A percentile compares a stretch with the other conserved stretches of the same genome.
Evolutionary conservation across 176 grass and related monocot genomes (phyloP).

Genomic region (Bothriochloa decipiens): DNA sequence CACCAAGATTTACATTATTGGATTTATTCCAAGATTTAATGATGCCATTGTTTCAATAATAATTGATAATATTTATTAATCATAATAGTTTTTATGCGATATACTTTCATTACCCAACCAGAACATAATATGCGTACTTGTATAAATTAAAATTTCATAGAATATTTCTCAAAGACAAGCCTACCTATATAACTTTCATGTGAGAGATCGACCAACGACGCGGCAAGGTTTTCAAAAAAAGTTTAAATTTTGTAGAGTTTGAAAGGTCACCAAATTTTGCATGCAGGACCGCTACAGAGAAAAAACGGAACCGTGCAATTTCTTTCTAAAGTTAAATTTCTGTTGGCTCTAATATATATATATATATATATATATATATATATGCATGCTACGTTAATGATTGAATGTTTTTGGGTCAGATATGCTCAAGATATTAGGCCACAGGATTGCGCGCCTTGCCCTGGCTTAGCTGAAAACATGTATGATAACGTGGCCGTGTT

Average conservation of each 20-base stretch:
- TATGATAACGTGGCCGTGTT: conserved; percentile 16
- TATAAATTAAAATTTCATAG: too few relatives aligned
- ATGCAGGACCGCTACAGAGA: not conserved
- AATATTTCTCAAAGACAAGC: too few relatives aligned
- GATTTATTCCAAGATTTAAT: too few relatives aligned
- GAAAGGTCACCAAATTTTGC: not conserved
- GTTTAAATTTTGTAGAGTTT: not conserved
- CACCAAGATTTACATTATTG: too few relatives aligned
- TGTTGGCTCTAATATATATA: too few relatives aligned
- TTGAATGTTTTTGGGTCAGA: not conserved
- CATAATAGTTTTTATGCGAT: too few relatives aligned
- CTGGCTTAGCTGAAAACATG: not conserved
- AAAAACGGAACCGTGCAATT: not conserved
- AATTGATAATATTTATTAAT: too few relatives aligned
- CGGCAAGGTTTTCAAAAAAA: too few relatives aligned
- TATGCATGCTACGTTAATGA: not conserved
- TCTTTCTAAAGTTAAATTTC: not conserved
- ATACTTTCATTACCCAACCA: too few relatives aligned
- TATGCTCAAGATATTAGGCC: not conserved
- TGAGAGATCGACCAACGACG: not conserved
- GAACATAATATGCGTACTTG: too few relatives aligned
- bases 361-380: too few relatives aligned
- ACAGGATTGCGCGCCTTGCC: not conserved
- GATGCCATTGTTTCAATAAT: too few relatives aligned
- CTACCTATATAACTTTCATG: not conserved